Base-by-base conservation (phyloP, 2,329 filamentous ascomycete species). In the Cercospora sp. region DNA sequence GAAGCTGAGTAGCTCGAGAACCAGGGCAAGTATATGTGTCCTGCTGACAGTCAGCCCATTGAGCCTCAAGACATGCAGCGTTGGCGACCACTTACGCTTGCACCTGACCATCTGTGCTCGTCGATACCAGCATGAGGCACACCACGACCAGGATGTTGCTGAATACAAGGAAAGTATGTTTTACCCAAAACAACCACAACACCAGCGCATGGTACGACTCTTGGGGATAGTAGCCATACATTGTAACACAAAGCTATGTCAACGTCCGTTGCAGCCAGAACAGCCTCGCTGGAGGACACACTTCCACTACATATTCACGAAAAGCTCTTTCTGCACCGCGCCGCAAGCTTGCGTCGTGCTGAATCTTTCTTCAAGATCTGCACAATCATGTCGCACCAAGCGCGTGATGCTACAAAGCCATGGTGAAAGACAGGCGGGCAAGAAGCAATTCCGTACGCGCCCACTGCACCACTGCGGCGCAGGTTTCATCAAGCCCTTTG, bases 111-210 rank as follows among this genome's bases (percentile, higher is more conserved):
- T 30, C 33, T 10, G 30, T 31, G 42, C 63, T 66, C 20, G 57
- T 36, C 31, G 48, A 33, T 8, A 62, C 63, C 20, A 70, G 33
- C 20, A 66, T 60, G 13, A 64, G 55, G 48, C 40, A 64, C 23
- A 53, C 58, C 16, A 68, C 31, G 6, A 55, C 45, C 5, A 55
- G 20, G 8, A 70, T 42, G 28, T 65, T 64, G 57, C 60, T 18
- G 7, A 64, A 60, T 18, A 70, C 45, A 5, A 68, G 30, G 28
- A 68, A 9, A 23, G 64, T 60, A 36, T 68, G 66, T 26, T 62
- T 16, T 9, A 57, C n/a, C 68, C 66, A 70, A 18, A 63, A 51
- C 23, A 51, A 48, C 68, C 66, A 70, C 20, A 68, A 33, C 9
- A 42, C 30, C 18, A 53, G 28, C 9, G 63, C 55, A 61, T 60